Evolutionary conservation across 1,284 basidiomycete species (phyloP).

Genomic region (Cutaneotrichosporon cyanovorans): DNA sequence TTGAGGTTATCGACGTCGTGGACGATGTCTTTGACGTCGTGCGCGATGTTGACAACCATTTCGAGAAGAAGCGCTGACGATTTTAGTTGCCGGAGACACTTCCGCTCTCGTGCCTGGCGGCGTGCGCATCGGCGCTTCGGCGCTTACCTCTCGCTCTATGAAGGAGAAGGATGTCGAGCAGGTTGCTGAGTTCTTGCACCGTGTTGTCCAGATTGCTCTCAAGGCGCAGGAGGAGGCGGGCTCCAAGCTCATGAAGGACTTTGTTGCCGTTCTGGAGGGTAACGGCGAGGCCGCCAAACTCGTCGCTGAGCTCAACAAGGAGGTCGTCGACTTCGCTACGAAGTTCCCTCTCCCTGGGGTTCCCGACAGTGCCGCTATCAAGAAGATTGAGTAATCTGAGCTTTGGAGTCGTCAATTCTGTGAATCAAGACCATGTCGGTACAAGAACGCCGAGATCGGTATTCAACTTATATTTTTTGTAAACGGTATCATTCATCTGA

Average conservation of each 20-base stretch:
- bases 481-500: conserved; percentile 21
- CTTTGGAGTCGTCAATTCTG: no score
- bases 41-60: conserved; percentile 42
- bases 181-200: conserved; percentile 87
- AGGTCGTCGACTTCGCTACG: conserved; percentile 40
- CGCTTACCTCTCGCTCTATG: conserved; percentile 93
- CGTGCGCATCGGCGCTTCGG: conserved; percentile 91
- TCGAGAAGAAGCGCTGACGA: no score
- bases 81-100: conserved; percentile 19
- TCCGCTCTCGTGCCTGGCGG: conserved; percentile 96
- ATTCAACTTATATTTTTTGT: conserved; percentile 16
- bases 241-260: conserved; percentile 92
- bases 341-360: conserved; percentile 84
- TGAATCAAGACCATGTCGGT: no score
- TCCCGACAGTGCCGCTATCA: conserved; percentile 50
- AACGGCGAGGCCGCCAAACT: conserved; percentile 60
- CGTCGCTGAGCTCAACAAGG: conserved; percentile 32
- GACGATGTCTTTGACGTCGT: conserved; percentile 38
- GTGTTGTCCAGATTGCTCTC: conserved; percentile 79
- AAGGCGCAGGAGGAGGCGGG: conserved; percentile 89
- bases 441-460: background rate
- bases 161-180: conserved; percentile 67
- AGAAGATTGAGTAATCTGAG: conserved; percentile 20
- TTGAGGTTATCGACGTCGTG: no score
- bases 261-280: conserved; percentile 72